Conservation (phyloP, 306 rosid genomes). For the Fagus sylvatica region DNA sequence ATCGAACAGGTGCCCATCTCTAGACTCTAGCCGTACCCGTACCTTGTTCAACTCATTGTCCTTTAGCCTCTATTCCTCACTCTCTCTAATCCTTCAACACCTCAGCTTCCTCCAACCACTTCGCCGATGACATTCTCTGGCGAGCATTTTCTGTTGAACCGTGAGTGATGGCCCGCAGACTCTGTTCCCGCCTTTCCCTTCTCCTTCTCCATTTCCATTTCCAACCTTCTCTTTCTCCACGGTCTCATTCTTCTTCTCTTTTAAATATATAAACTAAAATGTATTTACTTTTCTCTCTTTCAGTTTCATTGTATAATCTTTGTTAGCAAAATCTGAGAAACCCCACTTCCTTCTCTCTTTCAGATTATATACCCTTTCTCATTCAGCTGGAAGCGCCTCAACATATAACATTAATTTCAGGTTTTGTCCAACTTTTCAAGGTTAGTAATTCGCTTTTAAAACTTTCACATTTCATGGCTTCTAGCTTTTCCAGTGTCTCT, state of each 20-base stretch:
- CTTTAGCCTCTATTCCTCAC: too few species aligned
- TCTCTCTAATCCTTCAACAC: too few species aligned
- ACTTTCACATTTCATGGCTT: neutral
- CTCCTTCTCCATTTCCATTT: slow-evolving; percentile 27
- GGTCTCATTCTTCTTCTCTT: slow-evolving; percentile 34
- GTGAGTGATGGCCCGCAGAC: slow-evolving; percentile 42
- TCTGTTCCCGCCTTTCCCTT: slow-evolving; percentile 34
- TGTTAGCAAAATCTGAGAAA: slow-evolving; percentile 11
- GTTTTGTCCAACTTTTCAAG: slow-evolving; percentile 50
- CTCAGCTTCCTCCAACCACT: too few species aligned
- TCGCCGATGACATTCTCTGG: too few species aligned
- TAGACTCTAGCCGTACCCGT: too few species aligned
- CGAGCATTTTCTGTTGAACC: neutral
- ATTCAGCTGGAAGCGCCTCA: slow-evolving; percentile 25
- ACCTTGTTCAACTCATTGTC: too few species aligned
- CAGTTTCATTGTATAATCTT: neutral
- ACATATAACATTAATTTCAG: slow-evolving; percentile 17
- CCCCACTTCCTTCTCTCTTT: slow-evolving; percentile 22
- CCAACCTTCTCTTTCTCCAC: slow-evolving; percentile 36
- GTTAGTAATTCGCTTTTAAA: slow-evolving; percentile 27
- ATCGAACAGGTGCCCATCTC: too few species aligned
- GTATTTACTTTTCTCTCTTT: neutral
- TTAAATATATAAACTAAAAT: neutral
- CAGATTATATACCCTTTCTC: slow-evolving; percentile 36
- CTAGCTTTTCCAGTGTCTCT: neutral